Percentiles rank a stretch among this genome's conserved stretches.
Conservation (phyloP, 257 asterid genomes). For the Echites panduratus region DNA sequence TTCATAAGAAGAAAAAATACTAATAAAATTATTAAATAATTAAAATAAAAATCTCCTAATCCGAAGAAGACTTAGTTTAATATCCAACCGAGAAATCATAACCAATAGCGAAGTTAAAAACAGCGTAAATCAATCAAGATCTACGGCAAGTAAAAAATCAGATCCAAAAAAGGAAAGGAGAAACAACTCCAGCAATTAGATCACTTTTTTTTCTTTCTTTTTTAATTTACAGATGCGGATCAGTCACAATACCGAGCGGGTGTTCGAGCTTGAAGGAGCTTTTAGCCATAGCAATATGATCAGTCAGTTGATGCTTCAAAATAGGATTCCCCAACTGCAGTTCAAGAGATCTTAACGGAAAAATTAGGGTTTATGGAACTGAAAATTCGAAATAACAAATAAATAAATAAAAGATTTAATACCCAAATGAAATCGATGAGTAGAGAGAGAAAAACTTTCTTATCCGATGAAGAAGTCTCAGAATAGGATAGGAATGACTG, state of each 20-base stretch:
- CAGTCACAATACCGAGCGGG: constrained; percentile 26
- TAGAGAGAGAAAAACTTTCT: neutral
- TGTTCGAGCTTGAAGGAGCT: constrained; percentile 40
- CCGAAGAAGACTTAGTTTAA: too few species aligned
- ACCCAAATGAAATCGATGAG: neutral
- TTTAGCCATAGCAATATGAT: constrained; percentile 27
- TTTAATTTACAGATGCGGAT: neutral
- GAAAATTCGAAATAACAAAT: neutral
- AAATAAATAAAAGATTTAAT: neutral
- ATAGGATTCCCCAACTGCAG: constrained; percentile 4
- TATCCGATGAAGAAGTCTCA: neutral
- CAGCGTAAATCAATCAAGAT: neutral
- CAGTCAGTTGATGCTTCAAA: neutral
- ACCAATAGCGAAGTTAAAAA: neutral
- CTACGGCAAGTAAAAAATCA: neutral
- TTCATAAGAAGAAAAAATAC: neutral
- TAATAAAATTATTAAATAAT: neutral
- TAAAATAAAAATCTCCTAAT: too few species aligned
- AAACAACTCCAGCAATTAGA: neutral
- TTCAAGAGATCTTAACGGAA: neutral
- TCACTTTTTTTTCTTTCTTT: too few species aligned
- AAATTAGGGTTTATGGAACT: neutral
- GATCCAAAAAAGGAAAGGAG: neutral
- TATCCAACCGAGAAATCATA: neutral
- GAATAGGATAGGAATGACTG: too few species aligned